phyloP scores from a whole-genome alignment of 2,329 filamentous ascomycete genomes.

The Microdochium trichocladiopsis region DNA sequence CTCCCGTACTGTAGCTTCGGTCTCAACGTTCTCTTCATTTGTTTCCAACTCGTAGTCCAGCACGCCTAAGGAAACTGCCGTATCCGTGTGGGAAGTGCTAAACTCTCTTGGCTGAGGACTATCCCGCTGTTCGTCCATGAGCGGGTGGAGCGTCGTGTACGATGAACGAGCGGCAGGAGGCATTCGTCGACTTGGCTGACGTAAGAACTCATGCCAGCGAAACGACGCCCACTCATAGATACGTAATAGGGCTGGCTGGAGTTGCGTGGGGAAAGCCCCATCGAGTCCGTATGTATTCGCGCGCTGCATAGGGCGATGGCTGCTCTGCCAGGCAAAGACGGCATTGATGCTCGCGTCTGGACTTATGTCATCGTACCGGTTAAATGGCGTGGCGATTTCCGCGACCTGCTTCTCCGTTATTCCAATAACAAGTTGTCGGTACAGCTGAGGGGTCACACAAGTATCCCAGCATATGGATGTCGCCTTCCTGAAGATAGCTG shows the following conservation, averaged over 20 bases:
- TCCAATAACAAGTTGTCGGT: not conserved
- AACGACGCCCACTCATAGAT: not conserved
- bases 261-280: not conserved
- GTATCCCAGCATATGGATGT: not conserved
- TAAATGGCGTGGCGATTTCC: not conserved
- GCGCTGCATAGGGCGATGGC: not conserved
- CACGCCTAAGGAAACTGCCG: no score
- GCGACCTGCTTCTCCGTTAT: not conserved
- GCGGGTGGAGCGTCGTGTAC: no score
- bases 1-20: no score
- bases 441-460: not conserved
- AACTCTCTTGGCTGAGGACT: no score
- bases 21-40: no score
- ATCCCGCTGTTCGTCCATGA: no score
- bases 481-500: not conserved
- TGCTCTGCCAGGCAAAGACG: no score
- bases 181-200: no score
- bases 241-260: not conserved
- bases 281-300: not conserved
- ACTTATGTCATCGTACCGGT: not conserved
- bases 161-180: no score
- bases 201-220: not conserved
- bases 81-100: no score
- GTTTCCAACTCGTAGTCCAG: no score
- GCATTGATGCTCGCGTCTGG: no score